Evolutionary conservation across 2,329 filamentous ascomycete genomes (phyloP).

Genomic region (Plenodomus biglobosus): DNA sequence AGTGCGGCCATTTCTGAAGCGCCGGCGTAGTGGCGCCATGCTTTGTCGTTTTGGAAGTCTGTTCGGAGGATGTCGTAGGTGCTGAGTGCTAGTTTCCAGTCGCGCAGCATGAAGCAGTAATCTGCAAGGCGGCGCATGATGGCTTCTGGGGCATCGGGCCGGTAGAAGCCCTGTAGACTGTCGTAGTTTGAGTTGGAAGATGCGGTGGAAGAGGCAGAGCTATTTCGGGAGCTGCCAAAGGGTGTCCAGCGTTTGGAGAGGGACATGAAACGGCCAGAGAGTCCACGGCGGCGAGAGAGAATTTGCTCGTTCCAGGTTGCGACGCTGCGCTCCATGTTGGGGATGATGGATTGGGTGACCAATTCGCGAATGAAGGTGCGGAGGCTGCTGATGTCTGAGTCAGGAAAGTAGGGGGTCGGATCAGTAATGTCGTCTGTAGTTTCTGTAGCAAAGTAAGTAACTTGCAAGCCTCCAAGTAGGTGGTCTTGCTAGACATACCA

Average conservation of each 20-base stretch:
- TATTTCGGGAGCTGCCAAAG: slow-evolving; percentile 69
- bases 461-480: not conserved
- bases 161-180: slow-evolving; percentile 74
- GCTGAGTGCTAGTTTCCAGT: slow-evolving; percentile 89
- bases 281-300: slow-evolving; percentile 81
- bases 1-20: slow-evolving; percentile 94
- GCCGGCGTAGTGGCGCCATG: slow-evolving; percentile 92
- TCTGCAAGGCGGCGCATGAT: slow-evolving; percentile 92
- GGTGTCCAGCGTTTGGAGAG: slow-evolving; percentile 87
- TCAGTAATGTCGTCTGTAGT: slow-evolving; percentile 70
- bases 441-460: slow-evolving; percentile 47
- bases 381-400: slow-evolving; percentile 87
- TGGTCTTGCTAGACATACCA: slow-evolving; percentile 45
- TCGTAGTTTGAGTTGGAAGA: slow-evolving; percentile 73
- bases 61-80: slow-evolving; percentile 87
- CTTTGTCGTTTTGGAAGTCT: slow-evolving; percentile 93
- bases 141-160: slow-evolving; percentile 80
- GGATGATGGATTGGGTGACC: slow-evolving; percentile 90
- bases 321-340: slow-evolving; percentile 91
- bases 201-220: slow-evolving; percentile 56
- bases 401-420: slow-evolving; percentile 78
- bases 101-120: slow-evolving; percentile 94
- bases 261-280: slow-evolving; percentile 92
- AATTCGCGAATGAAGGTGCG: slow-evolving; percentile 90
- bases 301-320: slow-evolving; percentile 97